These are phyloP conservation scores for Termitomyces sp. DNA, from an alignment of 768 basidiomycete genomes.

Conservation along the genomic window DNA sequence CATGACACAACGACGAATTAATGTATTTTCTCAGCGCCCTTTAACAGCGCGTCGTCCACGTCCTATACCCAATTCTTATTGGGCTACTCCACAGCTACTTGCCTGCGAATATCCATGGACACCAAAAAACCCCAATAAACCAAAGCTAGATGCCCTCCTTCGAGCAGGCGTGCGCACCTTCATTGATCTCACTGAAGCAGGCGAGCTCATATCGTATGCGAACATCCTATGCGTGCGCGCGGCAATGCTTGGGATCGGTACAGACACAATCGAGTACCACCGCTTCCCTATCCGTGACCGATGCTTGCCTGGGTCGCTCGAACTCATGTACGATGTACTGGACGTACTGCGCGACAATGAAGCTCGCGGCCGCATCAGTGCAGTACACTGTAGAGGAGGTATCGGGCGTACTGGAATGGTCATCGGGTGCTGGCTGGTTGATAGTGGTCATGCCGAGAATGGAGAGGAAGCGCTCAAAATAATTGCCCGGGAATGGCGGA, in stretches of 20 bases:
- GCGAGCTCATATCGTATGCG: conserved; percentile 65
- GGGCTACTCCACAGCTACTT: conserved; percentile 67
- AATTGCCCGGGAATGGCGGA: conserved; percentile 66
- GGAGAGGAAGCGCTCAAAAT: conserved; percentile 60
- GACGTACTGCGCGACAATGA: conserved; percentile 57
- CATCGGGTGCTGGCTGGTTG: conserved; percentile 71
- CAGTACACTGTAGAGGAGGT: conserved; percentile 77
- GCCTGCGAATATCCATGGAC: conserved; percentile 83
- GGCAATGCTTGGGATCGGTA: conserved; percentile 47
- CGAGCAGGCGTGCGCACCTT: conserved; percentile 72
- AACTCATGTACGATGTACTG: conserved; percentile 55
- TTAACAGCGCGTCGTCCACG: conserved; percentile 27
- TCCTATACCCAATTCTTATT: conserved; percentile 82
- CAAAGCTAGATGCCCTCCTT: conserved; percentile 72
- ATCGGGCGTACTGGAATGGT: conserved; percentile 66
- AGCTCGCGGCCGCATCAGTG: conserved; percentile 49
- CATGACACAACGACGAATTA: conserved; percentile 10
- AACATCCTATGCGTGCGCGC: conserved; percentile 49
- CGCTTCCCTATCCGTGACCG: conserved; percentile 76
- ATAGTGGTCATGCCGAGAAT: conserved; percentile 53
- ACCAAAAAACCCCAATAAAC: conserved; percentile 47
- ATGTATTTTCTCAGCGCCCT: conserved; percentile 16
- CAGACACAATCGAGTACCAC: conserved; percentile 60
- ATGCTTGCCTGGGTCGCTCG: conserved; percentile 51
- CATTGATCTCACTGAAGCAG: conserved; percentile 80